Evolutionary conservation across 2,329 filamentous ascomycete species (phyloP).

Genomic region (Pseudocercospora macadamiae): DNA sequence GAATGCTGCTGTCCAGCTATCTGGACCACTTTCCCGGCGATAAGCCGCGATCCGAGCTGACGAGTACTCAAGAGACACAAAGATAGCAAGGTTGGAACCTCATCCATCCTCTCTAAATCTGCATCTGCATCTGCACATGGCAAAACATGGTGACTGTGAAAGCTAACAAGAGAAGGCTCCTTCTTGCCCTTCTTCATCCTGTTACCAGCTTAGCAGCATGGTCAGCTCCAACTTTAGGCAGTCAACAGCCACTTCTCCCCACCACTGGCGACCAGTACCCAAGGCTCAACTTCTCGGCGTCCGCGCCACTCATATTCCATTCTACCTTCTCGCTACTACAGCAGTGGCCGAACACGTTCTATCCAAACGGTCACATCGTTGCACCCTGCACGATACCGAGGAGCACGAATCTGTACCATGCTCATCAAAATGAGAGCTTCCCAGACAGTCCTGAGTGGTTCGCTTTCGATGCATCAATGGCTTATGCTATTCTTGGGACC

Average conservation of each 20-base stretch:
- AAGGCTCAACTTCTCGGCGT: conserved; percentile 52
- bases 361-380: conserved; percentile 54
- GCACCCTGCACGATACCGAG: conserved; percentile 51
- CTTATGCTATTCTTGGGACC: conserved; percentile 57
- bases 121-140: too few species aligned
- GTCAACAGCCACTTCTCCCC: neutral
- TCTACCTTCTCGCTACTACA: conserved; percentile 52
- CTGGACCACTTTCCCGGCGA: too few species aligned
- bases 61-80: too few species aligned
- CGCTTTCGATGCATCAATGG: conserved; percentile 57
- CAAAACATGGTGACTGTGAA: too few species aligned
- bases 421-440: conserved; percentile 45
- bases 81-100: too few species aligned
- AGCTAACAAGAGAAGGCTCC: too few species aligned
- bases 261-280: neutral
- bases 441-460: conserved; percentile 57
- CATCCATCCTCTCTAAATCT: too few species aligned
- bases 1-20: too few species aligned
- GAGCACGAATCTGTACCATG: conserved; percentile 56
- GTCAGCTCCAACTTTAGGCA: neutral
- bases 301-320: conserved; percentile 54
- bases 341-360: conserved; percentile 57
- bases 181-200: too few species aligned
- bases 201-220: neutral
- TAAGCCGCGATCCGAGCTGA: too few species aligned